Evolutionary conservation across 2,329 filamentous ascomycete genomes (phyloP).

Genomic region (Epichloe gansuensis): DNA sequence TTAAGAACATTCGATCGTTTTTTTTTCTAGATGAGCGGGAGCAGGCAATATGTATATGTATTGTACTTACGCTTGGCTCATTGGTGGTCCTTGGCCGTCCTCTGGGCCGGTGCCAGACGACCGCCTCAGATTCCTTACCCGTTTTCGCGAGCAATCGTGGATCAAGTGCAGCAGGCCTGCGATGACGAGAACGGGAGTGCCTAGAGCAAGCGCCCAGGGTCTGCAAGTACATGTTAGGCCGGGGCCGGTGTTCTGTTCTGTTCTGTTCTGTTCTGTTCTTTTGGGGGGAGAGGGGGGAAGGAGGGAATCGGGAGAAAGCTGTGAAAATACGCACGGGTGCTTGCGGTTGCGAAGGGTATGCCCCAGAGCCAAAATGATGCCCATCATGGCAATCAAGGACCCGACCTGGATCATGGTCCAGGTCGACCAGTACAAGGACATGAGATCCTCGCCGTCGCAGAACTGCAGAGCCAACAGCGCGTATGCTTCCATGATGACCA

Average conservation of each 20-base stretch:
- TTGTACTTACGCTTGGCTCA: constrained; percentile 30
- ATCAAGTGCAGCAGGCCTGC: constrained; percentile 39
- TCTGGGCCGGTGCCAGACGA: constrained; percentile 14
- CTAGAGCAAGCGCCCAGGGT: constrained; percentile 45
- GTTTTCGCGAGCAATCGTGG: constrained; percentile 25
- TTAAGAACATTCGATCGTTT: neutral
- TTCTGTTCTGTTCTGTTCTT: neutral
- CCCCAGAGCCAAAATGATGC: constrained; percentile 40
- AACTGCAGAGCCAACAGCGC: constrained; percentile 41
- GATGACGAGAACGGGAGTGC: constrained; percentile 46
- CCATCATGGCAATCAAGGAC: constrained; percentile 43
- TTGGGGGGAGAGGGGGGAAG: too few relatives aligned
- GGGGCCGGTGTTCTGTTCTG: neutral
- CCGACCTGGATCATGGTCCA: constrained; percentile 49
- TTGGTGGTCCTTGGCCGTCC: constrained; percentile 19
- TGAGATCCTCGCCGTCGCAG: constrained; percentile 47
- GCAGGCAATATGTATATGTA: neutral
- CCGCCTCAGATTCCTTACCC: constrained; percentile 20
- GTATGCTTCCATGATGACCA: constrained; percentile 42
- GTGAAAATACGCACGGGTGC: constrained; percentile 32
- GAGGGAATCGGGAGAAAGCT: too few relatives aligned
- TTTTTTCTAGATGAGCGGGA: neutral
- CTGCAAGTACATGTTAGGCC: constrained; percentile 14
- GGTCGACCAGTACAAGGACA: constrained; percentile 47
- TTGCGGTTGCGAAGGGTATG: constrained; percentile 35